Evolutionary conservation across 306 rosid genomes (phyloP), one percentile per base, ranked within the genome.

Genomic region (Calophaca sinica): DNA sequence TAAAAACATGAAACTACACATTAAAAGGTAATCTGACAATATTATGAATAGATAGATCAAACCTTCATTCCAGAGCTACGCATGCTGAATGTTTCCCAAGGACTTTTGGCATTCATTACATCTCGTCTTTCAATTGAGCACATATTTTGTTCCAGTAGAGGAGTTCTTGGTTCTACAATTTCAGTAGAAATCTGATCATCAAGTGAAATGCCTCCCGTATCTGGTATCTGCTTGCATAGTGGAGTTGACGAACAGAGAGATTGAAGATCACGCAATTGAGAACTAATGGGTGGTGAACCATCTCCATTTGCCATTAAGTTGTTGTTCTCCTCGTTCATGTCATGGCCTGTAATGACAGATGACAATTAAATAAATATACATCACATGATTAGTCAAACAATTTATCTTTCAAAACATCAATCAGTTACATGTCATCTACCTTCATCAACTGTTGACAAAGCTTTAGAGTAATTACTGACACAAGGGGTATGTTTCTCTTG

Each of bases 31-130:
- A 20, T 1, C 26, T 36, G 63, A 10, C 28, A 9, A 28, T 15
- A 14, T 61, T 13, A 53, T 10, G 28, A 63, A 46, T 55, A 36
- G 36, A 33, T 42, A 81, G 49, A 68, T 60, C 83, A 72, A 66
- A 94, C 99, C 97, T 94, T 88, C 87, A 94, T 59, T 50, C 86
- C 93, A 57, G 92, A 69, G 67, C 79, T 79, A 59, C 77, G 84
- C 69, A 62, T 28, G 51, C 84, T 87, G 28, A 83, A 81, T 26
- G 85, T 68, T 79, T 82, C 86, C 97, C 96, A 94, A 28, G 98
- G 98, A 80, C 90, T 91, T 55, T 72, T 78, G 70, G 74, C 12
- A 66, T 83, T 77, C 59, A 70, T 48, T 54, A 45, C 74, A 48
- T 83, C 89, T 45, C 74, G 62, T 78, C 62, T 79, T 64, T 83